Evolutionary conservation across 2,329 filamentous ascomycete genomes (phyloP), one percentile per base, ranked within the genome.

Genomic region (Aspergillus caelatus): DNA sequence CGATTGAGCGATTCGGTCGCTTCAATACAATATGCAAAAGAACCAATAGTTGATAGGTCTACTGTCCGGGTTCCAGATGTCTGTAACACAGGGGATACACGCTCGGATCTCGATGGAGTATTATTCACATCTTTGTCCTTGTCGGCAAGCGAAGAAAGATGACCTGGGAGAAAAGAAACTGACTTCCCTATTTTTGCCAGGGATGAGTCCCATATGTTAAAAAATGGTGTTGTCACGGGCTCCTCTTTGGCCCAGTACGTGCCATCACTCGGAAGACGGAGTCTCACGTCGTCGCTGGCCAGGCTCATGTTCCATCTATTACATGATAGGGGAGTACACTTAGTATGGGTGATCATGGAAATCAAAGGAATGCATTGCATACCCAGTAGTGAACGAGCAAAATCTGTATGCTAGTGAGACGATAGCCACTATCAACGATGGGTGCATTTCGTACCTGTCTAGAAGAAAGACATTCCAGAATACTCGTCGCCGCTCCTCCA

Each of bases 1-100:
- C 77, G 75, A 53, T 79, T 82, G 5, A 84, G 68, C 0, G 78
- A 82, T 64, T 84, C 82, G 0, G 81, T 82, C 0, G 81, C 81
- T 61, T 84, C 81, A 11, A 84, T 77, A 10, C 78, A 78, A 54
- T 83, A 83, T 1, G 82, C 81, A 62, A 83, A 83, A 0, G 80
- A 80, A 0, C 82, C 82, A 0, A 83, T 72, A 0, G 77, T 77
- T 1, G 76, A 76, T 65, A 76, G 78, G 7, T 80, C 77, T 60
- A 79, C 64, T 45, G 56, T 52, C 74, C 45, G 61, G n/a, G 28
- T 74, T 70, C 32, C 57, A 43, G 32, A 63, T 59, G 34, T 63
- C 11, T 21, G 21, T 12, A 46, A 23, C 11, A 46, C 21, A 5
- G 43, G 43, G n/a, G 43, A 23, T 10, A 46, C 43, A 8, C 43